These are phyloP conservation scores for Talaromyces amestolkiae DNA, from an alignment of 2,329 filamentous ascomycete genomes.

Conservation along the genomic window DNA sequence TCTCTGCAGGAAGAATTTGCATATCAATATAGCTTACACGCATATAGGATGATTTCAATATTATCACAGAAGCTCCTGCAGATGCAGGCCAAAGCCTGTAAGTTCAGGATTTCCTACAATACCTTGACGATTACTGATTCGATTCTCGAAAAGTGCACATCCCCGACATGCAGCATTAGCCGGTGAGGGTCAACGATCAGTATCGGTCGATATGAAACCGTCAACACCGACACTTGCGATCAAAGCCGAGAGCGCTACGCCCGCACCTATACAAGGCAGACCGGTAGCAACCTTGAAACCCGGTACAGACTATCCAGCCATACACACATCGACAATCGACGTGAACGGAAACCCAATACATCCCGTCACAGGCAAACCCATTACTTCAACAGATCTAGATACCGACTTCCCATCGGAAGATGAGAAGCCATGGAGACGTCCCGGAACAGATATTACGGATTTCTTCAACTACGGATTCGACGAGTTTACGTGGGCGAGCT, in stretches of 20 bases:
- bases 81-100: slow-evolving; percentile 41
- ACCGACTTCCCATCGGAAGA: slow-evolving; percentile 67
- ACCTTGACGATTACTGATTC: slow-evolving; percentile 23
- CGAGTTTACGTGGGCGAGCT: slow-evolving; percentile 96
- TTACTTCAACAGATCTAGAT: slow-evolving; percentile 76
- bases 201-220: slow-evolving; percentile 37
- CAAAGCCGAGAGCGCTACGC: slow-evolving; percentile 32
- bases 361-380: slow-evolving; percentile 70
- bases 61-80: slow-evolving; percentile 48
- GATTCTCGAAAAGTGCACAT: slow-evolving; percentile 33
- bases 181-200: slow-evolving; percentile 35
- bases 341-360: slow-evolving; percentile 80
- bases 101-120: slow-evolving; percentile 23
- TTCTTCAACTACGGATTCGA: slow-evolving; percentile 99
- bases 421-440: slow-evolving; percentile 92
- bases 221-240: slow-evolving; percentile 35
- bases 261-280: slow-evolving; percentile 33
- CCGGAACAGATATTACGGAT: slow-evolving; percentile 89
- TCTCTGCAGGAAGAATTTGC: neutral
- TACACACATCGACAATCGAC: slow-evolving; percentile 76
- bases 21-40: slow-evolving; percentile 20
- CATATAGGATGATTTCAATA: slow-evolving; percentile 48
- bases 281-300: slow-evolving; percentile 47
- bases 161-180: slow-evolving; percentile 38
- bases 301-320: slow-evolving; percentile 64